Evolutionary conservation across 1,284 basidiomycete species (phyloP), one percentile per base, ranked within the genome.

Genomic region (Ceratobasidium sp.): DNA sequence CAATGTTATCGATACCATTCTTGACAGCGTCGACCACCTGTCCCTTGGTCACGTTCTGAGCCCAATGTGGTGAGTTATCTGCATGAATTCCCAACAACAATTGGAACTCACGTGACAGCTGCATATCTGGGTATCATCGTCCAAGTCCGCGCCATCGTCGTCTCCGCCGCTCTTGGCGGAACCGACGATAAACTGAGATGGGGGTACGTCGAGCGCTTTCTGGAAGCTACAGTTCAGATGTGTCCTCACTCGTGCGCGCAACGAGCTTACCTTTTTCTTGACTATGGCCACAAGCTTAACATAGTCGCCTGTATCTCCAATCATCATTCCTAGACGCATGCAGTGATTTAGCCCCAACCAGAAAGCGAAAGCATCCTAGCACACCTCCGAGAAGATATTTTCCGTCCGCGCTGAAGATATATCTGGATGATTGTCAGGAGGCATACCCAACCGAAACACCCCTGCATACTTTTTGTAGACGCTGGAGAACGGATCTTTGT

Each of bases 371-470:
- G 7, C 7, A 15, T 20, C 29, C 6, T 20, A 3, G 34, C 31
- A 13, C n/a, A 54, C 90, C 90, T 7, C 90, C 90, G 4, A 93
- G 77, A 2, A 93, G 79, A 73, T 89, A 84, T 76, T 87, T 87
- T 20, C 90, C 90, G 75, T 92, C 88, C 10, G 82, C 82, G n/a
- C 84, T 88, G 76, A 92, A 92, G 65, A 92, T 85, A 75, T 90
- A 85, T 71, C 80, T 82, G 60, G 31, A 42, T 34, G 22, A 71
- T 34, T 34, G 17, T 35, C 20, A 34, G 49, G 38, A 20, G 42
- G 8, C 31, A 12, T 43, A 0, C 10, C 50, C 15, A 32, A 34
- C n/a, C 29, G 17, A 45, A 38, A 35, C 56, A 42, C 15, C 10
- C 35, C 22, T 31, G 54, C 76, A 42, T 71, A 87, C 81, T 92